Conservation (phyloP, 305 asterid genomes). For the Caryopteris hybrid region DNA sequence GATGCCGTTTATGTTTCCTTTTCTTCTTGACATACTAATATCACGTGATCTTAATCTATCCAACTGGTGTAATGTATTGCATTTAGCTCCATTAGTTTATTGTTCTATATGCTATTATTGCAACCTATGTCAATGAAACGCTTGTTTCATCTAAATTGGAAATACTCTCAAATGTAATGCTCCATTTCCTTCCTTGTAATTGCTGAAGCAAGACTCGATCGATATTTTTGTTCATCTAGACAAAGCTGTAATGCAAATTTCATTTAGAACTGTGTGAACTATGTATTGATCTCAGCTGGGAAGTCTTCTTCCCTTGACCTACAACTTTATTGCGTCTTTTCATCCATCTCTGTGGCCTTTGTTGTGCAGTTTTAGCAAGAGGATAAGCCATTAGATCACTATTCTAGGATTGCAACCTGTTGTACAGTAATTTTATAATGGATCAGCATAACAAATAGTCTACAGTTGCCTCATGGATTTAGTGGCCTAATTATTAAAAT, state of each 20-base stretch:
- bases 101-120: neutral
- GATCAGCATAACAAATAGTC: neutral
- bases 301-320: no score
- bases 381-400: neutral
- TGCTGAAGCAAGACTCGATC: no score
- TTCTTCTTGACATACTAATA: neutral
- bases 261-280: no score
- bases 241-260: no score
- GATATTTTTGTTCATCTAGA: no score
- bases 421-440: neutral
- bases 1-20: neutral
- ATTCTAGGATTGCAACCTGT: neutral
- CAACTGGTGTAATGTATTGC: neutral
- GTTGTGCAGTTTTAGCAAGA: no score
- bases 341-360: no score
- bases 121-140: neutral
- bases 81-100: neutral
- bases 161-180: neutral
- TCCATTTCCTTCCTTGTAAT: neutral
- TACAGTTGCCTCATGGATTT: no score
- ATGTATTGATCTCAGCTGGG: no score
- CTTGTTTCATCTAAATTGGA: neutral
- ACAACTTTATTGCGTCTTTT: no score
- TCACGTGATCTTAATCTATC: neutral
- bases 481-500: no score